Evolutionary conservation across 331 rosid species (phyloP).

Genomic region (Malus hybrid): DNA sequence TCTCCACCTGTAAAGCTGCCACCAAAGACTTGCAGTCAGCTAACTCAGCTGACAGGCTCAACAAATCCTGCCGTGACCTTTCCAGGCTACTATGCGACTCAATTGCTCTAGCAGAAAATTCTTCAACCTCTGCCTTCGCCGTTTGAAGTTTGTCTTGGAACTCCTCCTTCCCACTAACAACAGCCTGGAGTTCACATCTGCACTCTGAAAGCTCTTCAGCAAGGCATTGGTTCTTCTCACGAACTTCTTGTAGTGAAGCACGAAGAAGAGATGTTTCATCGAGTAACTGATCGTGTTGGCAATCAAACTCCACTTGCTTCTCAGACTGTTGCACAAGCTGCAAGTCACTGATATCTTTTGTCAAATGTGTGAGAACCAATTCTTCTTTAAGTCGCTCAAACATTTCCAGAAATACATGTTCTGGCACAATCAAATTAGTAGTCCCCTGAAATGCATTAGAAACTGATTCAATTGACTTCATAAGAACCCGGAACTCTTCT

Average conservation of each 20-base stretch:
- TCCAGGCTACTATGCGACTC: constrained; percentile 55
- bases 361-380: constrained; percentile 46
- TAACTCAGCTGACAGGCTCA: constrained; percentile 51
- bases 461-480: constrained; percentile 37
- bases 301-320: constrained; percentile 47
- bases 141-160: constrained; percentile 38
- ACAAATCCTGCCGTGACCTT: constrained; percentile 43
- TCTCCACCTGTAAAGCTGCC: constrained; percentile 54
- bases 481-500: constrained; percentile 44
- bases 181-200: constrained; percentile 46
- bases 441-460: constrained; percentile 28
- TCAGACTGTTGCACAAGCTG: constrained; percentile 62
- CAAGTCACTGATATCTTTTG: constrained; percentile 47
- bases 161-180: constrained; percentile 43
- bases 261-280: constrained; percentile 47
- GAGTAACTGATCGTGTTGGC: constrained; percentile 30
- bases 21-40: constrained; percentile 55
- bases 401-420: constrained; percentile 29
- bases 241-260: constrained; percentile 38
- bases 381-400: constrained; percentile 75
- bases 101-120: constrained; percentile 44
- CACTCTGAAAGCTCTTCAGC: constrained; percentile 58
- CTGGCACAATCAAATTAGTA: constrained; percentile 19
- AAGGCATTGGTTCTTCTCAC: constrained; percentile 57
- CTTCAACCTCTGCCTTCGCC: constrained; percentile 48